Conservation (phyloP, 2,329 filamentous ascomycete species). For the Ophiostoma ips region DNA sequence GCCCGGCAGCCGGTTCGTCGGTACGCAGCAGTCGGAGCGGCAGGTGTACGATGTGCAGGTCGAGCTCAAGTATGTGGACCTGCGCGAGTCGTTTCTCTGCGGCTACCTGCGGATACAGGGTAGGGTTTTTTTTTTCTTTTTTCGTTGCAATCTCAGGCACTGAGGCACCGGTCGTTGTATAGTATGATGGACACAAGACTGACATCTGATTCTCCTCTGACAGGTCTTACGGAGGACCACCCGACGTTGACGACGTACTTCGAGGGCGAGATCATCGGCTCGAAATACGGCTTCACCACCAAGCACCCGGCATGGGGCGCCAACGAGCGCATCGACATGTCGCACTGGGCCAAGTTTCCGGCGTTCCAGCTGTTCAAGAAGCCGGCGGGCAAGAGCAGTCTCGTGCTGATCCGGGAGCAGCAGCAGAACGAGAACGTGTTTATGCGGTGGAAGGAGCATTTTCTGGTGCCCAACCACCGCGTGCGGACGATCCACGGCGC, state of each 20-base stretch:
- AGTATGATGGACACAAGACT: too few relatives aligned
- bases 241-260: conserved; percentile 98
- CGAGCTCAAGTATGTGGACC: conserved; percentile 91
- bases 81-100: conserved; percentile 86
- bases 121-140: conserved; percentile 28
- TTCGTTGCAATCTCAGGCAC: too few relatives aligned
- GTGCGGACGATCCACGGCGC: conserved; percentile 84
- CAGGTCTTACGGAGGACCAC: conserved; percentile 87
- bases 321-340: conserved; percentile 77
- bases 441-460: conserved; percentile 99
- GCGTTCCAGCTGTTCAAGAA: conserved; percentile 66
- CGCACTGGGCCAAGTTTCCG: conserved; percentile 83
- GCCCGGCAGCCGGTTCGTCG: conserved; percentile 74
- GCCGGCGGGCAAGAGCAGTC: conserved; percentile 43
- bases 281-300: conserved; percentile 87
- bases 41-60: conserved; percentile 94
- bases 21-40: conserved; percentile 84
- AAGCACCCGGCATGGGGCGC: conserved; percentile 84
- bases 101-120: conserved; percentile 94
- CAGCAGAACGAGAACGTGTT: conserved; percentile 80
- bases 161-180: too few relatives aligned
- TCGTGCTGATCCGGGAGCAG: conserved; percentile 51
- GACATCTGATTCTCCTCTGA: background rate
- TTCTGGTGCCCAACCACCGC: conserved; percentile 86
- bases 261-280: conserved; percentile 93